Evolutionary conservation across 2,329 filamentous ascomycete genomes (phyloP), one percentile per base, ranked within the genome.

Genomic region (Biscogniauxia mediterranea): DNA sequence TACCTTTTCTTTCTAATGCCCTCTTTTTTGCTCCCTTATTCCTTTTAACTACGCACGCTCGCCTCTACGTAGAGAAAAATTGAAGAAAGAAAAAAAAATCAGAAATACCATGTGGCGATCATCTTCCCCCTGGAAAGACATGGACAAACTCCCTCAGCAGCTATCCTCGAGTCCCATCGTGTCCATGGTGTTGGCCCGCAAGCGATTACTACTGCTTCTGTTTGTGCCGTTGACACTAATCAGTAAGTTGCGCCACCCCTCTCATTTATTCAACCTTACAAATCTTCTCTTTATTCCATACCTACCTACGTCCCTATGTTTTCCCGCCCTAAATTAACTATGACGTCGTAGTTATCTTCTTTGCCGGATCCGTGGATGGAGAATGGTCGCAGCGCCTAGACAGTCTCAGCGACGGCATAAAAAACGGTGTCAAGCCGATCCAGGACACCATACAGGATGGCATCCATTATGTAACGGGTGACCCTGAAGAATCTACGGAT

Each of bases 361-460:
- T 72, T 60, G 68, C 70, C 11, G 66, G 69, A 25, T 66, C 64
- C 23, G 69, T 69, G 13, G 70, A 72, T 11, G 69, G 66, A 38
- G 68, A 72, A 65, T 72, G 70, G 70, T 69, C 69, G 21, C 69
- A 64, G 46, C 67, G 65, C 53, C 62, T 70, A 49, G 65, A 67
- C 55, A 64, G 64, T 49, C 38, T 72, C 19, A 69, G 69, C 17
- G 65, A 66, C 57, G 69, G 69, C 19, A 64, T 72, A 52, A 72
- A 69, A 60, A 69, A 63, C 51, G 66, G 70, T 38, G 70, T 71
- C 32, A 67, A 15, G n/a, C 52, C 52, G 26, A 38, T 66, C 46
- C 64, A 64, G 21, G 65, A 67, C 52, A 66, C 62, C 52, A 63
- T 66, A 32, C 64, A 66, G 52, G 62, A 61, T n/a, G 69, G 69